These are phyloP conservation scores for Apiospora saccharicola DNA, from an alignment of 2,329 filamentous ascomycete genomes.

Conservation along the genomic window DNA sequence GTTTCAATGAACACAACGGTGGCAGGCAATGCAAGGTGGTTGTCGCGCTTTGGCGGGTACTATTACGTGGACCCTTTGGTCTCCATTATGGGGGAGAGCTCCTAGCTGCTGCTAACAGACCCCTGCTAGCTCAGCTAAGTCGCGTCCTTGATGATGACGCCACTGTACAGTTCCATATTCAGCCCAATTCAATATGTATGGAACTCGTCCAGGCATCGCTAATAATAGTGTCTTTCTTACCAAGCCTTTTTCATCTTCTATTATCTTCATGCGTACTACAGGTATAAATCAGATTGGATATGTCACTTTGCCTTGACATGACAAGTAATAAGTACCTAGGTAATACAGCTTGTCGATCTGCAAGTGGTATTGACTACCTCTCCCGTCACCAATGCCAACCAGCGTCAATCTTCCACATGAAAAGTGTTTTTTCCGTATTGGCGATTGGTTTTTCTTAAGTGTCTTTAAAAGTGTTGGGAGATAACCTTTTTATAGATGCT, in stretches of 20 bases:
- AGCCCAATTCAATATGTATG: neutral
- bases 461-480: neutral
- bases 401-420: neutral
- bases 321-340: neutral
- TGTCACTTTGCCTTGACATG: neutral
- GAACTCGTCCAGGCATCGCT: no score
- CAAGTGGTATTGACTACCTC: neutral
- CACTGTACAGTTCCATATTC: constrained; percentile 3
- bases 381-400: neutral
- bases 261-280: neutral
- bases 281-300: neutral
- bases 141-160: constrained; percentile 15
- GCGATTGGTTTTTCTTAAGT: neutral
- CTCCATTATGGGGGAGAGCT: neutral
- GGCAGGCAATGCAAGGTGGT: neutral
- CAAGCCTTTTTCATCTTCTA: neutral
- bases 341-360: neutral
- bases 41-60: constrained; percentile 7
- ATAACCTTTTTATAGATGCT: neutral
- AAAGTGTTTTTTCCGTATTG: neutral
- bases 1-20: neutral
- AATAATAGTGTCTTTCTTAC: neutral
- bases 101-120: neutral
- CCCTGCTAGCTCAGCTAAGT: constrained; percentile 8
- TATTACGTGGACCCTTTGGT: constrained; percentile 8